phyloP scores from a whole-genome alignment of 345 rosid species.

The Aurinia saxatilis region DNA sequence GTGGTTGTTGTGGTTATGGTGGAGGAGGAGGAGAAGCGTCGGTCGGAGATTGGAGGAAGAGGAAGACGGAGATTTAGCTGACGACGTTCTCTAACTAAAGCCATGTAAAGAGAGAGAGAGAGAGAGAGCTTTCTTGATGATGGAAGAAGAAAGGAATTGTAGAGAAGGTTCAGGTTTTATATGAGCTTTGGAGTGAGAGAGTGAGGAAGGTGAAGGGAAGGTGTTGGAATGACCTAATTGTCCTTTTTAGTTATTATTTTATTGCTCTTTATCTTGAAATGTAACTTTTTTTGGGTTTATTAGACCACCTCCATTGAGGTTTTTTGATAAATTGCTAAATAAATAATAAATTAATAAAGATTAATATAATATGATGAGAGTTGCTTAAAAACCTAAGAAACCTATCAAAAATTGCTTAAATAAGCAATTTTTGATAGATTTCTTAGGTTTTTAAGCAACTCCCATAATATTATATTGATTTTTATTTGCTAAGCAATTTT shows the following conservation, averaged over 20 bases:
- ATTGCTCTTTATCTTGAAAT: slow-evolving; percentile 12
- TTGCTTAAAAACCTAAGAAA: too few relatives aligned
- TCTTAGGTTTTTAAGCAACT: too few relatives aligned
- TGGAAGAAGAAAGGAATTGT: background rate
- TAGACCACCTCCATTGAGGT: too few relatives aligned
- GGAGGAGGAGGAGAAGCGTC: slow-evolving; percentile 10
- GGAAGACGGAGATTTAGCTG: slow-evolving; percentile 83
- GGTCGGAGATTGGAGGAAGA: slow-evolving; percentile 34
- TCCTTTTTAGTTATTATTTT: background rate
- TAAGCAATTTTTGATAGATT: too few relatives aligned
- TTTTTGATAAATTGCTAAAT: too few relatives aligned
- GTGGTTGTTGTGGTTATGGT: background rate
- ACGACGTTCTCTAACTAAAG: slow-evolving; percentile 65
- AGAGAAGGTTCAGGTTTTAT: slow-evolving; percentile 1
- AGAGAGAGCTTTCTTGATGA: background rate
- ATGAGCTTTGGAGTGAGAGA: background rate
- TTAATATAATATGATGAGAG: too few relatives aligned
- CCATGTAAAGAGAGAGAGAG: slow-evolving; percentile 32
- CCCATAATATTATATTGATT: too few relatives aligned
- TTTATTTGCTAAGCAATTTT: too few relatives aligned
- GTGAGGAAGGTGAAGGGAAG: slow-evolving; percentile 15
- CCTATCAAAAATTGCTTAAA: too few relatives aligned
- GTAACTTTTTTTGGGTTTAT: background rate
- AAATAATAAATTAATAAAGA: too few relatives aligned
- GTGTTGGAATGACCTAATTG: background rate